phyloP scores from a whole-genome alignment of 805 yeast genomes.

The Schwanniomyces polymorphus region DNA sequence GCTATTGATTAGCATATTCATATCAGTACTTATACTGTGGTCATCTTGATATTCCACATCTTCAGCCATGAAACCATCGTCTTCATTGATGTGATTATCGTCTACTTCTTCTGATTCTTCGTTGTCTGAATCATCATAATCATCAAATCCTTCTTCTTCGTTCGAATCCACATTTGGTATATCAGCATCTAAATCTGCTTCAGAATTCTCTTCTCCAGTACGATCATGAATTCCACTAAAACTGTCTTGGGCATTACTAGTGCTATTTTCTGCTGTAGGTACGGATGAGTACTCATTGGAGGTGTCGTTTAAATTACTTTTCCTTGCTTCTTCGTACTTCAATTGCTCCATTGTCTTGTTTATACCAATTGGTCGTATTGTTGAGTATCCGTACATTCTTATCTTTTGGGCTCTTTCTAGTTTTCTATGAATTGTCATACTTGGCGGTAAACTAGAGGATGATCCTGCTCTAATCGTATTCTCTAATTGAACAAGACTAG shows the following conservation, averaged over 20 bases:
- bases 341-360: conserved; percentile 41
- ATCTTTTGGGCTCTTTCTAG: conserved; percentile 24
- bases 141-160: conserved; percentile 17
- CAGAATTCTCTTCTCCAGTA: conserved; percentile 7
- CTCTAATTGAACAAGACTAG: conserved; percentile 16
- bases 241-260: conserved; percentile 9
- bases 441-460: conserved; percentile 7
- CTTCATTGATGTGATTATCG: conserved; percentile 15
- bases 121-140: conserved; percentile 12
- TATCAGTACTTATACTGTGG: conserved; percentile 21
- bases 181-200: conserved; percentile 47
- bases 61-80: conserved; percentile 48
- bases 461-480: conserved; percentile 13
- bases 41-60: conserved; percentile 47
- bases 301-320: conserved; percentile 9
- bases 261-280: conserved; percentile 24
- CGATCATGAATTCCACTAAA: conserved; percentile 3
- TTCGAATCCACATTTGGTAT: conserved; percentile 42
- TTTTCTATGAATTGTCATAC: conserved; percentile 21
- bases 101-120: conserved; percentile 10
- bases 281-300: conserved; percentile 14
- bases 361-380: conserved; percentile 39
- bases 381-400: conserved; percentile 31
- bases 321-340: conserved; percentile 21
- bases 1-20: conserved; percentile 17